Conservation (phyloP, 2,329 filamentous ascomycete genomes). For the Macroventuria anomochaeta region DNA sequence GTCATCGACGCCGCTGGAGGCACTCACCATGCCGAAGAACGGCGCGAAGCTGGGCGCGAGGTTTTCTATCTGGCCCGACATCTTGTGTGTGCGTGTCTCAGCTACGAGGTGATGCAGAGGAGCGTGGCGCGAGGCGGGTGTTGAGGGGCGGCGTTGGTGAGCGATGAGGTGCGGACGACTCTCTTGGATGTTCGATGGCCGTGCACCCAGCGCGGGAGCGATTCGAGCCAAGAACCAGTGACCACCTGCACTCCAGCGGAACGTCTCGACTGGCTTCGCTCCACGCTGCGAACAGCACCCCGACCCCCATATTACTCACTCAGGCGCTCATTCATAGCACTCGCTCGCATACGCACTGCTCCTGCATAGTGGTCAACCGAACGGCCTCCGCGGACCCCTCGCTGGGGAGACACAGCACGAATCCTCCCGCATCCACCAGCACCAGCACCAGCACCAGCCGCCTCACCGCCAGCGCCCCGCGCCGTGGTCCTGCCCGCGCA, state of each 20-base stretch:
- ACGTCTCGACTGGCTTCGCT: constrained; percentile 5
- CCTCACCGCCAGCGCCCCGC: constrained; percentile 17
- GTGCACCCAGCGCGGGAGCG: background rate
- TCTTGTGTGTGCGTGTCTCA: constrained; percentile 18
- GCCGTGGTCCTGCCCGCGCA: background rate
- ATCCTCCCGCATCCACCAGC: constrained; percentile 17
- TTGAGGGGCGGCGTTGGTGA: background rate
- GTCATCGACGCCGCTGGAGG: constrained; percentile 19
- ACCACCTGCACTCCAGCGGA: background rate
- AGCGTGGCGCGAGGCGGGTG: constrained; percentile 2
- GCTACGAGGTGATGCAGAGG: background rate
- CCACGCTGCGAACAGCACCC: constrained; percentile 7
- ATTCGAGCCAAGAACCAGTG: constrained; percentile 1
- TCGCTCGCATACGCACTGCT: constrained; percentile 9
- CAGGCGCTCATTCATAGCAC: background rate
- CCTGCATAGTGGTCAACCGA: background rate
- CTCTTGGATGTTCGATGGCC: constrained; percentile 1
- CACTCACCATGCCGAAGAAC: constrained; percentile 84
- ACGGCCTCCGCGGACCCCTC: constrained; percentile 14
- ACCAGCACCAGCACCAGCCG: constrained; percentile 14
- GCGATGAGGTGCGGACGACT: constrained; percentile 4
- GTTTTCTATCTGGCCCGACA: constrained; percentile 30
- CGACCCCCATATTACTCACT: background rate
- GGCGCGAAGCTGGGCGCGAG: constrained; percentile 79
- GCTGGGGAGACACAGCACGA: constrained; percentile 18